Evolutionary conservation across 306 rosid genomes (phyloP).

Genomic region (Ochetophila trinervis): DNA sequence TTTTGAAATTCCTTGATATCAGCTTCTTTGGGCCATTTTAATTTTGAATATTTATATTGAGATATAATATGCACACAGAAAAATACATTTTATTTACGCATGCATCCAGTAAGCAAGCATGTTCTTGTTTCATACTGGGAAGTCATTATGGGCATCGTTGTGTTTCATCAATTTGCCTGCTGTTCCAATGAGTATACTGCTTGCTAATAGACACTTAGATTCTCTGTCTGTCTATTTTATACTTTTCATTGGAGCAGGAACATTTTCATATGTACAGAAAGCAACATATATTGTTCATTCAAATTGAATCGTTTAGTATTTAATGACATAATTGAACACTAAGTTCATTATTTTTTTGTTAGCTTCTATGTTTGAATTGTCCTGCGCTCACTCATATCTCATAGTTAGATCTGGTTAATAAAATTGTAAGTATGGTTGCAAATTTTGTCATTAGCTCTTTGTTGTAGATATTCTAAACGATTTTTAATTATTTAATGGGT

Average conservation of each 20-base stretch:
- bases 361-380: background rate
- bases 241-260: background rate
- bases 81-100: background rate
- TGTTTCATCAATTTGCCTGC: background rate
- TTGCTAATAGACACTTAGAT: background rate
- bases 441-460: background rate
- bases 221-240: background rate
- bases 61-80: background rate
- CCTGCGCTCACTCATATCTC: too few relatives aligned
- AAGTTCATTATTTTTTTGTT: background rate
- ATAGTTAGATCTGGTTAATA: too few relatives aligned
- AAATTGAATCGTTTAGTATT: background rate
- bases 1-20: background rate
- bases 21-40: background rate
- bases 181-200: background rate
- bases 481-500: background rate
- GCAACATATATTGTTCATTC: background rate
- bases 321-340: background rate
- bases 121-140: background rate
- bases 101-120: background rate
- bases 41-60: background rate
- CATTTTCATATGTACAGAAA: too few relatives aligned
- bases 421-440: background rate
- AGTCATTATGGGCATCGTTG: conserved; percentile 1
- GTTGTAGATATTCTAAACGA: background rate